Evolutionary conservation across 2,329 filamentous ascomycete genomes (phyloP).

Genomic region (Sphaerulina populicola): DNA sequence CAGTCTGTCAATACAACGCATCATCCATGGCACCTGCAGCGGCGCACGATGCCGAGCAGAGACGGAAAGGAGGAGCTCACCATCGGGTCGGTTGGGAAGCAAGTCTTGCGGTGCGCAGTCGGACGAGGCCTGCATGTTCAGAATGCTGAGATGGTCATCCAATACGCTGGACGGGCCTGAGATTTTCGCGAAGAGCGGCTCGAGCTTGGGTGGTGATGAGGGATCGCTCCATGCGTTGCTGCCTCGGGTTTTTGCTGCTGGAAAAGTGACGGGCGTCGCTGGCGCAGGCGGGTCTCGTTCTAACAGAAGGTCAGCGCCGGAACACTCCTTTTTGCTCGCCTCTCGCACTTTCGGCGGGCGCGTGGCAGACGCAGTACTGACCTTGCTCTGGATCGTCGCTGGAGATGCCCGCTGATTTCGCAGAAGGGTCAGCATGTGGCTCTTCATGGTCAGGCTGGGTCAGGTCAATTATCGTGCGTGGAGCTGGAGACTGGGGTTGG

Average conservation of each 20-base stretch:
- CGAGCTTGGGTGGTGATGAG: constrained; percentile 34
- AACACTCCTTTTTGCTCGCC: neutral
- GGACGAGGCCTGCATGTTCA: constrained; percentile 38
- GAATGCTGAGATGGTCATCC: constrained; percentile 33
- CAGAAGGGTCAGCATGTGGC: neutral
- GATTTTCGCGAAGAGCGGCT: constrained; percentile 38
- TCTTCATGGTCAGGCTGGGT: neutral
- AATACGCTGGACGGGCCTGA: constrained; percentile 38
- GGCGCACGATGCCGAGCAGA: neutral
- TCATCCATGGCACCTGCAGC: neutral
- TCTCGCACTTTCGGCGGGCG: neutral
- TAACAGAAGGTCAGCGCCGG: constrained; percentile 17
- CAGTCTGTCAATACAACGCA: neutral
- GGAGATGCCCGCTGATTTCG: constrained; percentile 15
- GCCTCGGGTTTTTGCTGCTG: constrained; percentile 8
- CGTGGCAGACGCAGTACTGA: neutral
- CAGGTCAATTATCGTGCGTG: neutral
- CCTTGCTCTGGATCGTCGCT: constrained; percentile 24
- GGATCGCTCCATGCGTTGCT: constrained; percentile 16
- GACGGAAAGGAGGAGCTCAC: neutral
- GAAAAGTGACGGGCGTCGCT: constrained; percentile 26
- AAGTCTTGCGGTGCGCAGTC: constrained; percentile 36
- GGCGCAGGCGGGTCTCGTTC: constrained; percentile 28
- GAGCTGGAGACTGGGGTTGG: neutral
- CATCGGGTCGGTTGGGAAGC: constrained; percentile 31